These are phyloP conservation scores for Tolypocladium ovalisporum DNA, from an alignment of 2,329 filamentous ascomycete genomes.

Conservation along the genomic window DNA sequence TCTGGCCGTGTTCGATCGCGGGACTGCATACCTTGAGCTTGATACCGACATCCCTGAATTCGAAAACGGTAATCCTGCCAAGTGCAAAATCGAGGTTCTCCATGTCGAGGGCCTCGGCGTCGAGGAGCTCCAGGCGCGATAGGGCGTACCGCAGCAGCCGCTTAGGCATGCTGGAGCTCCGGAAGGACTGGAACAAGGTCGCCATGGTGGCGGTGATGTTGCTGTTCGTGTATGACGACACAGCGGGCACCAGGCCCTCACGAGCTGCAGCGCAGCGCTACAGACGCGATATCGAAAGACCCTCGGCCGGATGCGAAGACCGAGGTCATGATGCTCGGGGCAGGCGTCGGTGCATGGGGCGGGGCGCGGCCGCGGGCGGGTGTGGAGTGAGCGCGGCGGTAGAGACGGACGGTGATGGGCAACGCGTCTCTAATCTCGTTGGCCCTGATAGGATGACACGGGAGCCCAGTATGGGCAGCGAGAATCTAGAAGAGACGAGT, in stretches of 20 bases:
- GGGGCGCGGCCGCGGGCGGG: background rate
- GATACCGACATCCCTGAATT: conserved; percentile 78
- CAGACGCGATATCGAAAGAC: conserved; percentile 21
- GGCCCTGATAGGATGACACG: background rate
- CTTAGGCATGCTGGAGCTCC: conserved; percentile 71
- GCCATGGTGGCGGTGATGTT: conserved; percentile 46
- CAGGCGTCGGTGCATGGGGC: background rate
- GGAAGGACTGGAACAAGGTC: conserved; percentile 56
- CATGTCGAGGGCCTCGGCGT: conserved; percentile 75
- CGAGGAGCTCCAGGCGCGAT: conserved; percentile 73
- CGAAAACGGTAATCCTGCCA: conserved; percentile 72
- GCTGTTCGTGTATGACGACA: background rate
- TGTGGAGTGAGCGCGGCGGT: background rate
- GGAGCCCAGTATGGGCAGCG: background rate
- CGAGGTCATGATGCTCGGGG: conserved; percentile 2
- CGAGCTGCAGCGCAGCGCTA: conserved; percentile 4
- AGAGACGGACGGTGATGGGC: background rate
- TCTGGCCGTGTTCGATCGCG: background rate
- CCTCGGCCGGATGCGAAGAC: conserved; percentile 22
- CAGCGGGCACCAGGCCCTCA: conserved; percentile 1
- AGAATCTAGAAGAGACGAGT: background rate
- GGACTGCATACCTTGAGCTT: conserved; percentile 52
- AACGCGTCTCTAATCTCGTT: background rate
- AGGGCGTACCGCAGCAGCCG: conserved; percentile 79
- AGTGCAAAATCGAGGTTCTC: conserved; percentile 76